Conservation (phyloP, 129 eudicot species). For the Flaveria linearis region DNA sequence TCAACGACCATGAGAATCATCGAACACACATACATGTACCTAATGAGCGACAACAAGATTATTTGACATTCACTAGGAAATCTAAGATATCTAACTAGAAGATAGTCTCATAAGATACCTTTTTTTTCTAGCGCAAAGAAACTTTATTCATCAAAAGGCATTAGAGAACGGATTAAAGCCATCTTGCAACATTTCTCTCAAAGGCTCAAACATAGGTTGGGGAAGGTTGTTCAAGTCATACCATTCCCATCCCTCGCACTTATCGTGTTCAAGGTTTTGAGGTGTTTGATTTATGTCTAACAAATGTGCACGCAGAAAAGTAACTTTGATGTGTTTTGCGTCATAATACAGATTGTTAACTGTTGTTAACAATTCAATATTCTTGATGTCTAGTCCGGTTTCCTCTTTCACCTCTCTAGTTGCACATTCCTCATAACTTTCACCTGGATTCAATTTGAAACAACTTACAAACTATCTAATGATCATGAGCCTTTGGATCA, state of each 20-base stretch:
- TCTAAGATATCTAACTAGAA: background rate
- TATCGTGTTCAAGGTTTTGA: constrained; percentile 71
- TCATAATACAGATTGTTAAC: constrained; percentile 46
- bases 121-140: background rate
- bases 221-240: constrained; percentile 76
- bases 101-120: background rate
- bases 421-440: constrained; percentile 87
- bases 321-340: constrained; percentile 42
- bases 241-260: constrained; percentile 97
- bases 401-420: constrained; percentile 92
- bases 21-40: no score
- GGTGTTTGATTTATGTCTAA: constrained; percentile 53
- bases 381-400: constrained; percentile 64
- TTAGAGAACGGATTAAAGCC: constrained; percentile 58
- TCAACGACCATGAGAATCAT: no score
- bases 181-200: constrained; percentile 40
- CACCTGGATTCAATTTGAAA: constrained; percentile 42
- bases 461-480: background rate
- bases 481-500: no score
- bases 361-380: constrained; percentile 56
- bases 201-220: constrained; percentile 59
- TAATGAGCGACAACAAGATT: background rate
- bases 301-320: constrained; percentile 60
- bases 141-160: constrained; percentile 1
- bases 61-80: background rate